Percentiles rank a stretch among this genome's conserved stretches.
Evolutionary conservation across 2,329 filamentous ascomycete species (phyloP).

Genomic region (Aspergillus chevalieri): DNA sequence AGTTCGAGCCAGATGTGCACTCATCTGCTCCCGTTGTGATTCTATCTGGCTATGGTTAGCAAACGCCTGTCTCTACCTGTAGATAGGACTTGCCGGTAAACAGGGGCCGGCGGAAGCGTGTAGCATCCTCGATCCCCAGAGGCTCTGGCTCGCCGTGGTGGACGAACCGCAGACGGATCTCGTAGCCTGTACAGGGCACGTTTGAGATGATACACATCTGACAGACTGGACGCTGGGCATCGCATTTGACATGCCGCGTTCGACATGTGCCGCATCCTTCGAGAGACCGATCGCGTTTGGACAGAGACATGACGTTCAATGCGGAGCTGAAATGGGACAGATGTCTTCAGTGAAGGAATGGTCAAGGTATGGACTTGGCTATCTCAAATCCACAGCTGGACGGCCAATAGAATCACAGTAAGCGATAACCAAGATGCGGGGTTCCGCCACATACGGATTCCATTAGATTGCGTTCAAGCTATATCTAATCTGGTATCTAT

Average conservation of each 20-base stretch:
- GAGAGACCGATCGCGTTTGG: slow-evolving; percentile 1
- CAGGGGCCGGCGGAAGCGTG: slow-evolving; percentile 38
- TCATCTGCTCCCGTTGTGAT: slow-evolving; percentile 30
- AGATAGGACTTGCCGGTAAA: slow-evolving; percentile 23
- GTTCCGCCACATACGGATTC: no score
- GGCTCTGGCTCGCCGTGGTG: slow-evolving; percentile 11
- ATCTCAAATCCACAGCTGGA: no score
- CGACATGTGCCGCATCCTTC: slow-evolving; percentile 25
- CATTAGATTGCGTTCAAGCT: background rate
- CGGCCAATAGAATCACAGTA: no score
- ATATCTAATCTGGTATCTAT: background rate
- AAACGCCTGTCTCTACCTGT: no score
- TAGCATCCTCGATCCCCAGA: slow-evolving; percentile 2
- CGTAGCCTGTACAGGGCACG: slow-evolving; percentile 37
- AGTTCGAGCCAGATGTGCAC: slow-evolving; percentile 26
- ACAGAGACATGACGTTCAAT: background rate
- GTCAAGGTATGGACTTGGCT: background rate
- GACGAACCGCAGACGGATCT: slow-evolving; percentile 34
- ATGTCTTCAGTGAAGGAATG: background rate
- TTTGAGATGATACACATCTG: slow-evolving; percentile 31
- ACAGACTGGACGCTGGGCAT: slow-evolving; percentile 39
- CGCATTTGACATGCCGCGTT: slow-evolving; percentile 41
- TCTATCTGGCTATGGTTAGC: slow-evolving; percentile 12
- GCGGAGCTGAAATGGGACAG: background rate
- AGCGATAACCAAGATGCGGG: no score